A percentile compares a stretch with the other conserved stretches of the same genome.
Conservation (phyloP, 1,284 basidiomycete genomes). For the Trametes hirsuta region DNA sequence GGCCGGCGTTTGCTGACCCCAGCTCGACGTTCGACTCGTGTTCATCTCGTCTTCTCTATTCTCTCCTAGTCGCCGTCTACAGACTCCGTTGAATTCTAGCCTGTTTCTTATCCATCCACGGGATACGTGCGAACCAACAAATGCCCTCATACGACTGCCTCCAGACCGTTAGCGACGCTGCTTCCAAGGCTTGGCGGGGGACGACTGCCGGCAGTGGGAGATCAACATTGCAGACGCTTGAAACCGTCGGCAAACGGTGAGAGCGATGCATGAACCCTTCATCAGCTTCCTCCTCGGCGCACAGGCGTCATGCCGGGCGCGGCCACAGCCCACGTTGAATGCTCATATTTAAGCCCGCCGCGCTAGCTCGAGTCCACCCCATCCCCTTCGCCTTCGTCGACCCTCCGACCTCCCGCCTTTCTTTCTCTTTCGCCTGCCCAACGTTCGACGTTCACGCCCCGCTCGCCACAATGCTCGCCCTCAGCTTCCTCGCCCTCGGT, state of each 20-base stretch:
- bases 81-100: no score
- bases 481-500: slow-evolving; percentile 18
- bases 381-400: not conserved
- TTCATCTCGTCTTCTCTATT: no score
- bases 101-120: no score
- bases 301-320: not conserved
- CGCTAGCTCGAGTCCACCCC: not conserved
- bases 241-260: not conserved
- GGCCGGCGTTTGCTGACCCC: no score
- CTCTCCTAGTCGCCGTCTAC: no score
- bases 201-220: not conserved
- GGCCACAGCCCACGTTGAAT: not conserved
- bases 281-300: not conserved
- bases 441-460: not conserved
- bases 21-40: no score
- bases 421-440: slow-evolving; percentile 1
- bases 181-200: no score
- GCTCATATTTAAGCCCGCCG: not conserved
- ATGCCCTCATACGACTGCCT: no score
- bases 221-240: not conserved
- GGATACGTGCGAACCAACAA: no score
- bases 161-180: no score
- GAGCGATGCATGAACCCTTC: not conserved
- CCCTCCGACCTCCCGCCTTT: slow-evolving; percentile 1
- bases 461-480: slow-evolving; percentile 15